Evolutionary conservation across 192 early-diverging fungal species (phyloP).

Genomic region (Rhizophagus clarus): DNA sequence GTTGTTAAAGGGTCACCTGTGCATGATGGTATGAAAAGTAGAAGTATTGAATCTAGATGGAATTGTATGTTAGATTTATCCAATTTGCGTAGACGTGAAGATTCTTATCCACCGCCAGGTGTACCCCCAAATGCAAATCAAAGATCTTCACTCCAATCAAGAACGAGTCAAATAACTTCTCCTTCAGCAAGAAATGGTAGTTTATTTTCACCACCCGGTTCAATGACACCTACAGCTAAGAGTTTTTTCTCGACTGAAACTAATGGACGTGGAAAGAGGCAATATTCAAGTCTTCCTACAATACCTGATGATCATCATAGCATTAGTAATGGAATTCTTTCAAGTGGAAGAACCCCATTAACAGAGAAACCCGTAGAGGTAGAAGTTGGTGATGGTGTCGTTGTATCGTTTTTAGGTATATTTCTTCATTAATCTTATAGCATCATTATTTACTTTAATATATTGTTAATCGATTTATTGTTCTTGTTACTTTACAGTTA

Average conservation of each 20-base stretch:
- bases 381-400: constrained; percentile 58
- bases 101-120: constrained; percentile 6
- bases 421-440: not conserved
- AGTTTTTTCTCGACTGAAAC: not conserved
- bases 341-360: constrained; percentile 7
- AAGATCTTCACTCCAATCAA: constrained; percentile 1
- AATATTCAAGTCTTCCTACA: constrained; percentile 28
- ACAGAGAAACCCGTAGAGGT: constrained; percentile 40
- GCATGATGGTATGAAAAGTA: constrained; percentile 46
- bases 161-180: not conserved
- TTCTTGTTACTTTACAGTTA: constrained; percentile 28
- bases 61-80: constrained; percentile 61
- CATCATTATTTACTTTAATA: not conserved
- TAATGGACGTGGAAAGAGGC: constrained; percentile 31
- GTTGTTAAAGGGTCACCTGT: constrained; percentile 52
- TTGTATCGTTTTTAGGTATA: constrained; percentile 58
- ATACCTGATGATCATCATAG: constrained; percentile 37
- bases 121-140: constrained; percentile 3
- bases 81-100: constrained; percentile 42
- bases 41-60: constrained; percentile 59
- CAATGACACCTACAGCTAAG: constrained; percentile 33
- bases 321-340: constrained; percentile 29
- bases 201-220: constrained; percentile 24
- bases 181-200: not conserved
- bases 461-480: not conserved